Base-by-base conservation (phyloP, 495 filamentous ascomycete genomes). In the Penicillium ochrochloron region DNA sequence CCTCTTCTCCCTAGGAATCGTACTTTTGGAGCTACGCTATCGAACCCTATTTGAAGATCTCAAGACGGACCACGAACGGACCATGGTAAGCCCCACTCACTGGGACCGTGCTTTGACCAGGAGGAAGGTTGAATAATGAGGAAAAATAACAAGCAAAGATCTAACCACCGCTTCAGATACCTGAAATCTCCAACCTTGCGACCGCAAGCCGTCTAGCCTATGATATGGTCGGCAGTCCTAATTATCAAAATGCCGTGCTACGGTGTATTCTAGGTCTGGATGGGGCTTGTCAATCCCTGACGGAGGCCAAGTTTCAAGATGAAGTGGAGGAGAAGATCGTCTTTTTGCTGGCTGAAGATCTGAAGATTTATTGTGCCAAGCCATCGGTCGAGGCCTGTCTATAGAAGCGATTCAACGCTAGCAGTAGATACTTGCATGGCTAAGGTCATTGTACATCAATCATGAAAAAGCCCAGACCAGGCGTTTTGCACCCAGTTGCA, bases 301-400 rank as follows among this genome's bases (percentile, higher is more conserved):
- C 33, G 44, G 58, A 34, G 25, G 44, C 46, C 23, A 60, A 23
- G 5, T 60, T 60, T 44, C 58, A 60, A 23, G 50, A 50, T 15
- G 23, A 33, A 37, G 33, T 52, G 42, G 31, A 34, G 29, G n/a
- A 60, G 3, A 50, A 60, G 44, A 52, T 52, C 31, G 23, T 51
- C 29, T 35, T 15, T 15, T 51, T 33, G 23, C 37, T 59, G 10
- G 58, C 44, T 7, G 58, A 60, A 19, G 29, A 60, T 37, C 58
- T 52, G 6, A 51, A 39, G 58, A 27, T 31, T 10, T 27, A 52
- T 37, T 51, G 31, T 25, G 44, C 27, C 48, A 52, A 60, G 58
- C 35, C 29, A 34, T 60, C 44, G 23, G 58, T 51, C 42, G 42
- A 51, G 58, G 44, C 31, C 11, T 51, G 58, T 48, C 25, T 60